Base-by-base conservation (phyloP, 2,329 filamentous ascomycete genomes). In the Microcera coccophila region DNA sequence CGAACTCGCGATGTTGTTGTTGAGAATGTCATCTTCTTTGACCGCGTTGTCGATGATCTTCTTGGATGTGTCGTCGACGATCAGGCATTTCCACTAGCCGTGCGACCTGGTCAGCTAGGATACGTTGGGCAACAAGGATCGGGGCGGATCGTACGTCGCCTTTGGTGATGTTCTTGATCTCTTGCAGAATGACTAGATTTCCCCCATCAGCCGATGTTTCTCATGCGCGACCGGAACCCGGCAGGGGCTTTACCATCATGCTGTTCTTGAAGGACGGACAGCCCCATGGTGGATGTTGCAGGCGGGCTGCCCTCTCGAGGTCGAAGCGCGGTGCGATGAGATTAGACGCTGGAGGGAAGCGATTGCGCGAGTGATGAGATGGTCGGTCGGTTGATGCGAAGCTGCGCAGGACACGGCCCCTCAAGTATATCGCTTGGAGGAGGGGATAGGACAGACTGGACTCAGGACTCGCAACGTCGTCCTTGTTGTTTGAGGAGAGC, bases 21-120 rank as follows among this genome's bases (percentile, higher is more conserved):
- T 94, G 69, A 98, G 84, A 54, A 98, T 94, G 61, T 96, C 89
- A 79, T 98, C 91, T 73, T 96, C 87, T 60, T 89, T 91, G 63
- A 91, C 81, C 36, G 88, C 86, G 74, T 91, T 95, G 69, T 95
- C 85, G 58, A 98, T 78, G 57, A 98, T 79, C 66, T 85, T 90
- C 64, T 84, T 84, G 63, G 88, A 90, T 43, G 74, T 76, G 55
- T 87, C 83, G 69, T 98, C 93, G 59, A 96, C 75, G 40, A 98
- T 84, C 55, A 98, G 73, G 54, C 96, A 87, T 79, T 97, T 98
- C 93, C 93, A 98, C 90, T 96, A 53, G 41, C 39, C 8, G 16
- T 9, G 17, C 21, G 38, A 42, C 17, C 41, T 36, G 20, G 40
- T 54, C 36, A 53, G 47, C 31, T 42, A 33, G 19, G 15, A 17